These are phyloP conservation scores for Rhodotorula sp. DNA, from an alignment of 1,284 basidiomycete genomes.

Conservation along the genomic window DNA sequence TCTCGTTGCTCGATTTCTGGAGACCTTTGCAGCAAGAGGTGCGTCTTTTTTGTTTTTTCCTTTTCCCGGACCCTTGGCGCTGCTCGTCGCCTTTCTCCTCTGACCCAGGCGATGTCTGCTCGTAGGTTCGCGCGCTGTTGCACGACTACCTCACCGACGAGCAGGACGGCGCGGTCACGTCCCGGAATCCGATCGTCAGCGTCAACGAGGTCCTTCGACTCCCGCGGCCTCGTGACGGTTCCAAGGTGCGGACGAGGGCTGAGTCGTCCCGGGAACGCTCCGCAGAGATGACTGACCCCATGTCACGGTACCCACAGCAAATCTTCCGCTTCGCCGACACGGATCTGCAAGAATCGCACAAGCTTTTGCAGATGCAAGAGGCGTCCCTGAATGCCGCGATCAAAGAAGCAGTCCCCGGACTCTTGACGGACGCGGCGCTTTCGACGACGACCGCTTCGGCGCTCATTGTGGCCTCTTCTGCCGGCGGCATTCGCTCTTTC, in stretches of 20 bases:
- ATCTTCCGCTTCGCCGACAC: slow-evolving; percentile 90
- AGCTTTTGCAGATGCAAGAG: slow-evolving; percentile 72
- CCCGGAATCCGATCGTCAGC: slow-evolving; percentile 81
- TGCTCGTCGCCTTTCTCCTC: too few species aligned
- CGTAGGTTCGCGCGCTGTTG: slow-evolving; percentile 76
- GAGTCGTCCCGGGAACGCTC: too few species aligned
- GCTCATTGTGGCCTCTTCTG: slow-evolving; percentile 16
- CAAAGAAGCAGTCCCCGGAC: slow-evolving; percentile 86
- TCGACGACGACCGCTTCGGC: slow-evolving; percentile 26
- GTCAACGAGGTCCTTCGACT: slow-evolving; percentile 93
- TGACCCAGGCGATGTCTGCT: neutral
- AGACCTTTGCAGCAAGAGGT: slow-evolving; percentile 86
- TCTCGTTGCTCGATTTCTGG: slow-evolving; percentile 89
- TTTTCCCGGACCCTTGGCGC: neutral
- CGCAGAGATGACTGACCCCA: slow-evolving; percentile 3
- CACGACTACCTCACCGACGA: slow-evolving; percentile 90
- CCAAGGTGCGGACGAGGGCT: slow-evolving; percentile 61
- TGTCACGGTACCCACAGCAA: slow-evolving; percentile 55
- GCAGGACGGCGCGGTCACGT: slow-evolving; percentile 68
- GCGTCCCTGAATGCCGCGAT: slow-evolving; percentile 80
- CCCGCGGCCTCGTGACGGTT: slow-evolving; percentile 72
- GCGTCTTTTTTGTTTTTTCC: slow-evolving; percentile 35
- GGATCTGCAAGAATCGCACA: slow-evolving; percentile 67
- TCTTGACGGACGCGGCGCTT: slow-evolving; percentile 50
- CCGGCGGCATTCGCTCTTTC: neutral